Percentiles rank a stretch among this genome's conserved stretches.
Conservation (phyloP, 192 early-diverging fungal species). For the Mortierella antarctica region DNA sequence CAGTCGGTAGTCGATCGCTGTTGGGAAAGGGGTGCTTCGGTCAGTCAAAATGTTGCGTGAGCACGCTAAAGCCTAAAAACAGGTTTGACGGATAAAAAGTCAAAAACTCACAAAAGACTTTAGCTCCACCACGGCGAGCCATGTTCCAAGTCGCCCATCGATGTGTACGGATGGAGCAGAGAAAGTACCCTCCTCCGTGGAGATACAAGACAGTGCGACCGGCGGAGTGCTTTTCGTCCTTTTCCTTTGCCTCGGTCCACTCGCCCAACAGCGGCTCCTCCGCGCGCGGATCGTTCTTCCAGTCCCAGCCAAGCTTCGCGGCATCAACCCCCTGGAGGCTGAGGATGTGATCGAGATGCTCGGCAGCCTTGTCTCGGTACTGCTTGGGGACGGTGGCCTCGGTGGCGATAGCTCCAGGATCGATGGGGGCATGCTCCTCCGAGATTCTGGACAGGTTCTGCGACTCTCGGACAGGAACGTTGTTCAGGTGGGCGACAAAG, state of each 20-base stretch:
- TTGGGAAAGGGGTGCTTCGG: not conserved
- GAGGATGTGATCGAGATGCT: constrained; percentile 42
- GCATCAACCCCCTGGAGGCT: constrained; percentile 39
- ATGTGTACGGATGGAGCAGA: constrained; percentile 51
- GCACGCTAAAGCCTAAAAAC: too few relatives aligned
- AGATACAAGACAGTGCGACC: constrained; percentile 74
- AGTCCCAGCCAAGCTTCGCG: constrained; percentile 56
- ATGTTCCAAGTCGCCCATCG: constrained; percentile 55
- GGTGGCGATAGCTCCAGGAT: constrained; percentile 34
- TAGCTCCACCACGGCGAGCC: constrained; percentile 59
- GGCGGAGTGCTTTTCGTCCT: constrained; percentile 27
- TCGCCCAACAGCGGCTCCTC: constrained; percentile 43
- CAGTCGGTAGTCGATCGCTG: constrained; percentile 80
- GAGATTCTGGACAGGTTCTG: constrained; percentile 37
- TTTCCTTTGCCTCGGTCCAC: constrained; percentile 48
- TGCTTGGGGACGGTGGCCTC: constrained; percentile 23
- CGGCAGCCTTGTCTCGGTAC: constrained; percentile 49
- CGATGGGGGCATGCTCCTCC: constrained; percentile 26
- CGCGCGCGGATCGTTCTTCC: constrained; percentile 47
- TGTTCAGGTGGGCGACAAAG: constrained; percentile 22
- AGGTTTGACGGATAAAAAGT: not conserved
- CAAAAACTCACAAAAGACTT: constrained; percentile 53
- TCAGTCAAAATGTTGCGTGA: not conserved
- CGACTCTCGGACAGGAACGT: constrained; percentile 48
- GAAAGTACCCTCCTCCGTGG: constrained; percentile 81